Percentiles rank a stretch among this genome's conserved stretches.
Conservation (phyloP, 1,139 yeast species). For the Starmera stellimalicola region DNA sequence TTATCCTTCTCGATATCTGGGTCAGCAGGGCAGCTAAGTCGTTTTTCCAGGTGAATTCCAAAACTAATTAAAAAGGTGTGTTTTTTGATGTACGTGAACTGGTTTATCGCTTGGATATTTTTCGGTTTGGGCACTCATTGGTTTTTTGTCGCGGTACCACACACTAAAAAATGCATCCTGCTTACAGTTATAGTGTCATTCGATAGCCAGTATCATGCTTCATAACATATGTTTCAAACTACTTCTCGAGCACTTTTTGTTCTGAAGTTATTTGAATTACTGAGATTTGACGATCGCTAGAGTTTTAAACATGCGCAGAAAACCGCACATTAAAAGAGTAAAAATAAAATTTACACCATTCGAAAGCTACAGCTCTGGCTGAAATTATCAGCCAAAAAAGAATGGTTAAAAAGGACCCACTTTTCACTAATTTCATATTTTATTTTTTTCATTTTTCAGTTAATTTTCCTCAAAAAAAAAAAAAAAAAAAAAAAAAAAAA, state of each 20-base stretch:
- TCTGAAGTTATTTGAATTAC: neutral
- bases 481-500: conserved; percentile 1
- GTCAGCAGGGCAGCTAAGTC: too few species aligned
- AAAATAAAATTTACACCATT: neutral
- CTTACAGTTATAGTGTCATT: too few species aligned
- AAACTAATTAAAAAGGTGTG: too few species aligned
- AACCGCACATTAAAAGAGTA: neutral
- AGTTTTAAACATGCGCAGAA: neutral
- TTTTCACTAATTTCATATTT: neutral
- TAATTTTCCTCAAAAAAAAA: neutral
- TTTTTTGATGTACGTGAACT: too few species aligned
- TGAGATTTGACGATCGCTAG: neutral
- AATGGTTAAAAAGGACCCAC: neutral
- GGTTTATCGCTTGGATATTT: too few species aligned
- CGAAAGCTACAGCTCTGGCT: neutral
- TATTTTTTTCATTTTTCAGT: neutral
- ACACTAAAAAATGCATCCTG: too few species aligned
- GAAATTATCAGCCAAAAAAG: neutral
- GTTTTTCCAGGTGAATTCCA: too few species aligned
- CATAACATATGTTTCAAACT: neutral
- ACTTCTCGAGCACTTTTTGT: neutral
- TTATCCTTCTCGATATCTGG: too few species aligned
- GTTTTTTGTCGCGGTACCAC: too few species aligned
- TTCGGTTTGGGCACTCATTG: too few species aligned
- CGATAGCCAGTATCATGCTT: neutral